Evolutionary conservation across 2,329 filamentous ascomycete genomes (phyloP).

Genomic region (Cryphonectria radicalis): DNA sequence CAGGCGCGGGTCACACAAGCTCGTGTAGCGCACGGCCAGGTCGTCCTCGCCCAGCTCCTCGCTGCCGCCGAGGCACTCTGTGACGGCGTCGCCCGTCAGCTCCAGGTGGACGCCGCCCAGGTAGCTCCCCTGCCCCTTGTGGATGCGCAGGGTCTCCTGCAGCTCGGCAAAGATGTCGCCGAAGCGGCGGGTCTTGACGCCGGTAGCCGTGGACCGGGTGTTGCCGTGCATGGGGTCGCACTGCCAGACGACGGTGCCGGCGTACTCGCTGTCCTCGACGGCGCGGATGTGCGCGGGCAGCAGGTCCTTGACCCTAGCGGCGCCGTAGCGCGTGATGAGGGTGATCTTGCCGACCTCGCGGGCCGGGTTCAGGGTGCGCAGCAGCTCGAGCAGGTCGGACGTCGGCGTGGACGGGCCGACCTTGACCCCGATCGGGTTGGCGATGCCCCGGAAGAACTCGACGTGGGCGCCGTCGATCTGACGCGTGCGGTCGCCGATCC

Average conservation of each 20-base stretch:
- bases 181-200: conserved; percentile 93
- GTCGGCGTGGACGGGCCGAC: conserved; percentile 84
- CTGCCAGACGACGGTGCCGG: conserved; percentile 82
- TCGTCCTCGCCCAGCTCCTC: conserved; percentile 87
- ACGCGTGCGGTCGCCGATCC: conserved; percentile 95
- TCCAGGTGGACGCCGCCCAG: conserved; percentile 94
- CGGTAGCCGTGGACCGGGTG: conserved; percentile 68
- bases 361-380: conserved; percentile 83
- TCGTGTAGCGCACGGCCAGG: conserved; percentile 88
- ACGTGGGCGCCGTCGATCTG: conserved; percentile 93
- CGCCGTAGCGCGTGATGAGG: conserved; percentile 93
- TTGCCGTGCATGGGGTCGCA: conserved; percentile 99
- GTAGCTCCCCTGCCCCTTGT: conserved; percentile 81
- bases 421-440: conserved; percentile 96
- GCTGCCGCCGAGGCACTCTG: conserved; percentile 91
- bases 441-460: conserved; percentile 95
- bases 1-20: conserved; percentile 90
- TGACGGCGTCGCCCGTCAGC: conserved; percentile 93
- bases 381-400: conserved; percentile 75
- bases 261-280: conserved; percentile 77
- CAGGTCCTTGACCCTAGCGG: conserved; percentile 72
- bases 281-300: conserved; percentile 86
- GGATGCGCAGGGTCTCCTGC: conserved; percentile 79
- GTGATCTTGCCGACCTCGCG: conserved; percentile 91
- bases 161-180: conserved; percentile 88